These are phyloP conservation scores for Ananas comosus DNA, from an alignment of 176 grass and related monocot species.

Conservation along the genomic window DNA sequence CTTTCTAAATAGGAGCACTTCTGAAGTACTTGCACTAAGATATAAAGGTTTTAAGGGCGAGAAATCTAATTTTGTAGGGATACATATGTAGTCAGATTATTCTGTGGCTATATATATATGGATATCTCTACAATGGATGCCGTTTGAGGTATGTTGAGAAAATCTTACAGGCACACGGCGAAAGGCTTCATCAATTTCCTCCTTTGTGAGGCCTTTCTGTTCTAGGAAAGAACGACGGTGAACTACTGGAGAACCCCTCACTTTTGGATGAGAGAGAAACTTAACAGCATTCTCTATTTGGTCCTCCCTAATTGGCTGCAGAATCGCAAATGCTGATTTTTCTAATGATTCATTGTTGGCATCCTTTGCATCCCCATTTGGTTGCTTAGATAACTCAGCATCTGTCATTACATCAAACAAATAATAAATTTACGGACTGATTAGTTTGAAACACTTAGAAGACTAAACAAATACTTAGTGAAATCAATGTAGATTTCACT, in stretches of 20 bases:
- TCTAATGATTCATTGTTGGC: constrained; percentile 9
- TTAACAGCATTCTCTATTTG: constrained; percentile 24
- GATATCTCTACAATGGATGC: no score
- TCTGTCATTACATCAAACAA: not conserved
- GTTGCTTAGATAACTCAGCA: not conserved
- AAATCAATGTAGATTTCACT: no score
- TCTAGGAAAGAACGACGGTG: constrained; percentile 24
- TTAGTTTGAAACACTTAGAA: no score
- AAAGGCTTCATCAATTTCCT: constrained; percentile 32
- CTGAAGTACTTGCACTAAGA: no score
- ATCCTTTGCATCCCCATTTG: not conserved
- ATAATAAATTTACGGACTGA: no score
- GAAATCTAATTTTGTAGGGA: no score
- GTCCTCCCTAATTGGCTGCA: constrained; percentile 14
- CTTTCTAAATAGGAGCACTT: no score
- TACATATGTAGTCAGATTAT: no score
- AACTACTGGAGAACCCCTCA: constrained; percentile 14
- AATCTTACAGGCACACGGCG: constrained; percentile 18
- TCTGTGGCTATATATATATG: no score
- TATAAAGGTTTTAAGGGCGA: no score
- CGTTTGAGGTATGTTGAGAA: not conserved
- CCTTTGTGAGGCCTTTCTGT: constrained; percentile 23
- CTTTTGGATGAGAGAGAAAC: constrained; percentile 24
- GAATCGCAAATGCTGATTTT: not conserved
- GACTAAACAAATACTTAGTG: no score